Evolutionary conservation across 139 green algal genomes (phyloP), one percentile per base, ranked within the genome.

Genomic region (Chlorella vulgaris): DNA sequence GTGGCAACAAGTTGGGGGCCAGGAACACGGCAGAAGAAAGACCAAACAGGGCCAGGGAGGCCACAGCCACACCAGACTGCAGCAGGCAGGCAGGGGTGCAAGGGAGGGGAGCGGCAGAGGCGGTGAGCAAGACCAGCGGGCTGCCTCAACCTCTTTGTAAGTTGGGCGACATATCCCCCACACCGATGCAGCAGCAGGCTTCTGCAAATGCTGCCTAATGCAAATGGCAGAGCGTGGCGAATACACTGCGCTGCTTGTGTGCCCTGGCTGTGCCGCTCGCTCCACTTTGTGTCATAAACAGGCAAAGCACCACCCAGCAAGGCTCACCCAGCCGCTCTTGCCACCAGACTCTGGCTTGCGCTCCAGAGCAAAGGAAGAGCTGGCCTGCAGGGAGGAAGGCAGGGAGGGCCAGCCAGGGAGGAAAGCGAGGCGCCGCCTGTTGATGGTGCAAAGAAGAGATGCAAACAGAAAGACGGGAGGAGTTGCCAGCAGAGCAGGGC

Each of bases 321-420:
- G n/a, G 47, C 55, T 65, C 55, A 65, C 55, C 55, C 55, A 65
- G 55, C 55, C n/a, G 55, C 55, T 29, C 55, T 65, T 65, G 55
- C 55, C 55, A 15, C 47, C 47, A 15, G 47, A 55, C 18, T 28
- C 55, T 8, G 55, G 18, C 47, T 58, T 10, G 55, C 55, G 18
- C 18, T 21, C 55, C n/a, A 31, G 55, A 31, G 15, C 8, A 5
- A n/a, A 65, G 18, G 5, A n/a, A 8, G 55, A 65, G 55, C 55
- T n/a, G 55, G 18, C 55, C 55, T 65, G 55, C 55, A 65, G 55
- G 47, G 47, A 15, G 47, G 10, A 15, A 58, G 10, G 47, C 47
- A 58, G 10, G 47, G 13, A 58, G 13, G 15, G 13, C 13, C 55
- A 28, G 8, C 22, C 15, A 65, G n/a, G 55, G 13, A 55, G 47